Evolutionary conservation across 345 rosid species (phyloP).

Genomic region (Rhodamnia argentea): DNA sequence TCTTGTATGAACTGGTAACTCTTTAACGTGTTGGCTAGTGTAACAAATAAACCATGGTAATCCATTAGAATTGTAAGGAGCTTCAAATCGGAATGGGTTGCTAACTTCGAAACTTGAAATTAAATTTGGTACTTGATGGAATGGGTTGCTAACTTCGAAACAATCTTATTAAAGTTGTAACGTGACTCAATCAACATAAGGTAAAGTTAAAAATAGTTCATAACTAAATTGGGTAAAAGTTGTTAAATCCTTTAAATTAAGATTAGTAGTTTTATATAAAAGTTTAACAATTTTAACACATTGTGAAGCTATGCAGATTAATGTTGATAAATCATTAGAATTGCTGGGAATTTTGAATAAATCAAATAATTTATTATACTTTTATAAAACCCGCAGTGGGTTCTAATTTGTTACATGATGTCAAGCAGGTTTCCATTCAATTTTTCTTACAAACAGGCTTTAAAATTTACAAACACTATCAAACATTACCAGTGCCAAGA

Average conservation of each 20-base stretch:
- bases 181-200: neutral
- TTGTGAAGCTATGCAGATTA: neutral
- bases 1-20: too few species aligned
- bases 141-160: too few species aligned
- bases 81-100: too few species aligned
- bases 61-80: too few species aligned
- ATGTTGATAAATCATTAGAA: neutral
- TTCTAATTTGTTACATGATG: neutral
- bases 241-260: neutral
- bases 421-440: neutral
- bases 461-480: neutral
- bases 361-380: neutral
- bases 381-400: neutral
- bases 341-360: neutral
- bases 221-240: neutral
- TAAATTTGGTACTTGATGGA: neutral
- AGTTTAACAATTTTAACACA: neutral
- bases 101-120: too few species aligned
- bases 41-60: too few species aligned
- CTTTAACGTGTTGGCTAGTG: too few species aligned
- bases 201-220: neutral
- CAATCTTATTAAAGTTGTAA: neutral
- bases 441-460: neutral
- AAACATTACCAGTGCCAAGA: neutral
- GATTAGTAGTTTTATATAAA: neutral